Conservation (phyloP, 257 asterid species). For the Solanum commersonii region DNA sequence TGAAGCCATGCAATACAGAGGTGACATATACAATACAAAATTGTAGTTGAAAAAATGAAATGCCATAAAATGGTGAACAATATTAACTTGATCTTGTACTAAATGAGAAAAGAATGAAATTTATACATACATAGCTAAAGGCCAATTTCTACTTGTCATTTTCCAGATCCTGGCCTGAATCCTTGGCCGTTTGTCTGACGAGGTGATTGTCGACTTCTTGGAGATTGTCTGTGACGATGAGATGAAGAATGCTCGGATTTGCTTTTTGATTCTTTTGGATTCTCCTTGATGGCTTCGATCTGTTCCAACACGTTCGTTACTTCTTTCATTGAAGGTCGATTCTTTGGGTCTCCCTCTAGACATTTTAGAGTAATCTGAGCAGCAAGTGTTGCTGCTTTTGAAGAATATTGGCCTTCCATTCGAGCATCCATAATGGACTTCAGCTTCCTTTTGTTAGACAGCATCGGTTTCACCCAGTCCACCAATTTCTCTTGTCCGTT, state of each 20-base stretch:
- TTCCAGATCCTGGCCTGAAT: background rate
- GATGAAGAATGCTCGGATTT: background rate
- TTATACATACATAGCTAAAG: background rate
- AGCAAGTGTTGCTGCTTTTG: conserved; percentile 5
- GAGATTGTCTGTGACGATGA: background rate
- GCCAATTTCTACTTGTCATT: background rate
- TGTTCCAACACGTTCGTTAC: conserved; percentile 4
- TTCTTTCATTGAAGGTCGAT: conserved; percentile 18
- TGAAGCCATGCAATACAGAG: background rate
- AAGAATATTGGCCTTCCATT: conserved; percentile 12
- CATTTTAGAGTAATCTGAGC: conserved; percentile 16
- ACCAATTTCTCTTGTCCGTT: conserved; percentile 2
- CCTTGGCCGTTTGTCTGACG: background rate
- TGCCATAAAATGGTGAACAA: background rate
- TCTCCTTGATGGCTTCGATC: background rate
- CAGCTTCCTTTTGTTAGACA: conserved; percentile 4
- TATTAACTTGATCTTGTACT: background rate
- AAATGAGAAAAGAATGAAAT: background rate
- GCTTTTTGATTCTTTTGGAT: background rate
- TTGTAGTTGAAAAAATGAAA: background rate
- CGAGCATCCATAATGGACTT: conserved; percentile 7
- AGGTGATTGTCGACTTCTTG: background rate
- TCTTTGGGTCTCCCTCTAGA: background rate
- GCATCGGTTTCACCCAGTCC: conserved; percentile 5
- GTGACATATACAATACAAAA: background rate